Evolutionary conservation across 108 stramenopile genomes (phyloP).

Genomic region (Mediolabrus comicus): DNA sequence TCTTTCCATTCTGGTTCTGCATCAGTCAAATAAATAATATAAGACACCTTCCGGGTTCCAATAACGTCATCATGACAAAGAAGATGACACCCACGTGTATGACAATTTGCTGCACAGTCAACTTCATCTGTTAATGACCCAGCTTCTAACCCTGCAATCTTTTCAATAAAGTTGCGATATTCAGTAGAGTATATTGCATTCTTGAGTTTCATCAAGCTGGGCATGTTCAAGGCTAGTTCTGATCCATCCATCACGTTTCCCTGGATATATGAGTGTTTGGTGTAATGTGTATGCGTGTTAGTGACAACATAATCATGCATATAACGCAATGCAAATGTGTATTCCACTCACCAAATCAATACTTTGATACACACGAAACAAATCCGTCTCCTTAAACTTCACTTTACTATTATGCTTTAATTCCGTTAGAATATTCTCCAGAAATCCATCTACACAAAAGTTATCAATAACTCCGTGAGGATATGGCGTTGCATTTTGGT

Average conservation of each 20-base stretch:
- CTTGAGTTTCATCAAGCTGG: constrained; percentile 72
- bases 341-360: constrained; percentile 66
- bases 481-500: constrained; percentile 57
- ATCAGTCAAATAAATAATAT: constrained; percentile 93
- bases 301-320: constrained; percentile 19
- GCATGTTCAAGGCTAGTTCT: constrained; percentile 59
- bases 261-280: constrained; percentile 3
- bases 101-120: constrained; percentile 95
- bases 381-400: constrained; percentile 95
- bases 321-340: constrained; percentile 19
- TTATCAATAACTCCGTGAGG: constrained; percentile 62
- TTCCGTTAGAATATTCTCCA: constrained; percentile 68
- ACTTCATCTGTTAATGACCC: constrained; percentile 78
- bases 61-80: constrained; percentile 98
- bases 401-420: constrained; percentile 88
- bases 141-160: constrained; percentile 61
- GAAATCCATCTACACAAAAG: constrained; percentile 62
- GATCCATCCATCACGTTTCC: constrained; percentile 35
- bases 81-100: constrained; percentile 92
- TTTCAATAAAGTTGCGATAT: constrained; percentile 83
- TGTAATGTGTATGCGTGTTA: constrained; percentile 3
- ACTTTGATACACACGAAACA: constrained; percentile 92
- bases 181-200: constrained; percentile 83
- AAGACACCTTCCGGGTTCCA: constrained; percentile 88
- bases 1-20: constrained; percentile 67